Evolutionary conservation across 2,329 filamentous ascomycete genomes (phyloP), one percentile per base, ranked within the genome.

Genomic region (Thielaviopsis ethacetica): DNA sequence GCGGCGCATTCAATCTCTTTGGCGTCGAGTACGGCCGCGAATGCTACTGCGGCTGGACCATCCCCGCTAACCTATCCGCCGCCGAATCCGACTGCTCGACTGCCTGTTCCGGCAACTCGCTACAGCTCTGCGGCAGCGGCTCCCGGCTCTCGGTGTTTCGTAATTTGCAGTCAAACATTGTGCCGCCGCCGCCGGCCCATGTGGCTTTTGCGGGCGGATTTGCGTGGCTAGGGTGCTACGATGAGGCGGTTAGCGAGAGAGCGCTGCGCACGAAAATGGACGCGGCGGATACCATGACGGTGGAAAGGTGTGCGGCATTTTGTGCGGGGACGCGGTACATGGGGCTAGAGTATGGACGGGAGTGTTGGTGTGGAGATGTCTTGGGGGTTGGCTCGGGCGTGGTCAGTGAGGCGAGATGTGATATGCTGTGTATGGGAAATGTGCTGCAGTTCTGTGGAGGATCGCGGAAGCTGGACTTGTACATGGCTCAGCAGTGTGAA

Each of bases 191-290:
- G 0, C 68, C 69, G 0, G 63, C 63, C 5, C 65, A 66, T 34
- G 66, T 66, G 0, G 51, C 63, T 1, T 62, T 60, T 2, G 62
- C 69, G 1, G 67, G 65, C 6, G 60, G 62, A 4, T 73, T 67
- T 65, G 58, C 56, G 1, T 71, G 66, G 54, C 67, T 71, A 38
- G 71, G 71, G 1, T 73, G 72, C 60, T 73, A 66, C 63, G 68
- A 68, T 0, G 71, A 73, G 49, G 68, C 67, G 0, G 65, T 63
- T 2, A 62, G 64, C 54, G 62, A 62, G 5, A 67, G 71, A 2
- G 68, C 71, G 1, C 64, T 73, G 1, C 63, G 58, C 2, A 63
- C 63, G 3, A 66, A 66, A 12, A 63, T 62, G 3, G 68, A 66
- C 50, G 64, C 70, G 6, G 62, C 66, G 34, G 67, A 71, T 34